A percentile compares a stretch with the other conserved stretches of the same genome.
Conservation (phyloP, 2,329 filamentous ascomycete genomes). For the Xylaria sp. region DNA sequence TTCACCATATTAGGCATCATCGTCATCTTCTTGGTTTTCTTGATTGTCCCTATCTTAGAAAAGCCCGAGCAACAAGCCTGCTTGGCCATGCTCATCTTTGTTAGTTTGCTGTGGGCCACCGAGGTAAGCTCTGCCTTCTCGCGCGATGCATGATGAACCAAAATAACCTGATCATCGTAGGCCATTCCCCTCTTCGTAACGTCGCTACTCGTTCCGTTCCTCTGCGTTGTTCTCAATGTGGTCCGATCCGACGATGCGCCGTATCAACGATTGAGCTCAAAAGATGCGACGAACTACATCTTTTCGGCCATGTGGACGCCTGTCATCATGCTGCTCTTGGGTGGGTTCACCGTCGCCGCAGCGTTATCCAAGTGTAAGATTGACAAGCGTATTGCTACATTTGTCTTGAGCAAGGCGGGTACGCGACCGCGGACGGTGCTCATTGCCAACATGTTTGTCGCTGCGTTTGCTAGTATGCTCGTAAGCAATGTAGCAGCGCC, state of each 20-base stretch:
- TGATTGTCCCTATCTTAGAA: slow-evolving; percentile 84
- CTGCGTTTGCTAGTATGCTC: slow-evolving; percentile 98
- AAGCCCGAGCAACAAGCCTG: slow-evolving; percentile 95
- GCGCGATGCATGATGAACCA: neutral
- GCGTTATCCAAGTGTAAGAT: slow-evolving; percentile 97
- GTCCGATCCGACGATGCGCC: slow-evolving; percentile 79
- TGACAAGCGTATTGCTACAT: slow-evolving; percentile 95
- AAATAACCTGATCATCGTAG: slow-evolving; percentile 54
- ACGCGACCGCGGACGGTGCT: slow-evolving; percentile 90
- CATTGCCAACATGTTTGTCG: slow-evolving; percentile 98
- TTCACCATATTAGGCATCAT: slow-evolving; percentile 78
- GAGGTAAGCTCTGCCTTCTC: slow-evolving; percentile 68
- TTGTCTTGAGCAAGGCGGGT: slow-evolving; percentile 95
- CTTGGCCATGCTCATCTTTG: slow-evolving; percentile 90
- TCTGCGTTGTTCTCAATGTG: slow-evolving; percentile 87
- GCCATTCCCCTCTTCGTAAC: slow-evolving; percentile 98
- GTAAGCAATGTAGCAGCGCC: slow-evolving; percentile 98
- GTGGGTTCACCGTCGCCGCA: slow-evolving; percentile 94
- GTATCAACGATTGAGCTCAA: slow-evolving; percentile 77
- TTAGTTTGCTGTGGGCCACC: slow-evolving; percentile 95
- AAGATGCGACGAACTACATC: slow-evolving; percentile 82
- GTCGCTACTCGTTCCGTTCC: slow-evolving; percentile 90
- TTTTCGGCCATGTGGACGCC: slow-evolving; percentile 99
- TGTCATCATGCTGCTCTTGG: slow-evolving; percentile 96
- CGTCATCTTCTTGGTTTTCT: slow-evolving; percentile 76